Percentiles rank a stretch among this genome's conserved stretches.
These are phyloP conservation scores for Fusarium secorum DNA, from an alignment of 2,329 filamentous ascomycete species.

Conservation along the genomic window DNA sequence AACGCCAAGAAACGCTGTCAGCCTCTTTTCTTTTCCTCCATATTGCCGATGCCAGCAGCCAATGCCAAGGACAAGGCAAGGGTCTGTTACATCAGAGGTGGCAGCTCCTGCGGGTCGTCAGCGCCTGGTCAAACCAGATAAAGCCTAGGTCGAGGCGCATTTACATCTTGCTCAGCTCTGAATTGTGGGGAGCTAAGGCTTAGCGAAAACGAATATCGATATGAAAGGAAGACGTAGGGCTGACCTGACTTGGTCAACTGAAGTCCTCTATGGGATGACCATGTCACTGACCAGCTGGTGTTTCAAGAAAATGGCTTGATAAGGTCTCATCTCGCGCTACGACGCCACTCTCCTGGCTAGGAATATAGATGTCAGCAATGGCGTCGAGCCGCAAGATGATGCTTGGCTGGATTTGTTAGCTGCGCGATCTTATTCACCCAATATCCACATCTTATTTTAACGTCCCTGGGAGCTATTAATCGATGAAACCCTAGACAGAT, in stretches of 20 bases:
- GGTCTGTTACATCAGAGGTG: constrained; percentile 14
- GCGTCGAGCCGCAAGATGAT: neutral
- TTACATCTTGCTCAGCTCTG: constrained; percentile 4
- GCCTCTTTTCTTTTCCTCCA: neutral
- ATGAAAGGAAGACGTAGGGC: constrained; percentile 7
- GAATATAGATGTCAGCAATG: constrained; percentile 11
- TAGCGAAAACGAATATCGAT: constrained; percentile 1
- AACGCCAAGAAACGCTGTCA: constrained; percentile 5
- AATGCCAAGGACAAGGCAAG: neutral
- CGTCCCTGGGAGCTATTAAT: neutral
- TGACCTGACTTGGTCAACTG: neutral
- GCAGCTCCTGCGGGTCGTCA: neutral
- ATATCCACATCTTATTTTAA: constrained; percentile 22
- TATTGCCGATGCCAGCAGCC: neutral
- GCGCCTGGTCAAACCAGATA: constrained; percentile 16
- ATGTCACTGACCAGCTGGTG: neutral
- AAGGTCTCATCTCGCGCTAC: neutral
- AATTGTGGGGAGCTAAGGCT: constrained; percentile 19
- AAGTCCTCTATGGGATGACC: neutral
- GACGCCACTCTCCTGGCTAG: neutral
- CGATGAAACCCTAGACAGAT: neutral
- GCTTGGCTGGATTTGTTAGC: neutral
- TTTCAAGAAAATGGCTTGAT: neutral
- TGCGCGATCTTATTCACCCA: neutral
- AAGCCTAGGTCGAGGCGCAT: constrained; percentile 27